Conservation (phyloP, 768 basidiomycete species). For the Gymnopilus dilepis region DNA sequence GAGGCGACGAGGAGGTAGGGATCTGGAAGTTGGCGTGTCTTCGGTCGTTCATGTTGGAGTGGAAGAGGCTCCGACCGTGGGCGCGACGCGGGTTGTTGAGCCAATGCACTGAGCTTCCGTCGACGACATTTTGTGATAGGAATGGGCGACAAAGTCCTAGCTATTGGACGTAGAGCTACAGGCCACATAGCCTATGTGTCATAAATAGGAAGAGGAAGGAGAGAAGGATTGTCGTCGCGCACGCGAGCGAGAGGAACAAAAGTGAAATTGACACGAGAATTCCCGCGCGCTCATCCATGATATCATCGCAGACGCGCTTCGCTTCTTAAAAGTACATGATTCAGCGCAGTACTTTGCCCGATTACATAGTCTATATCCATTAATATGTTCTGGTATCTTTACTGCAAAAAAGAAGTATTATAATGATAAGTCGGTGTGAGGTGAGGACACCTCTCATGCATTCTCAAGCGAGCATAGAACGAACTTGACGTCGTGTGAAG, state of each 20-base stretch:
- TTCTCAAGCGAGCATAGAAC: not conserved
- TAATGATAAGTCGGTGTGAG: conserved; percentile 17
- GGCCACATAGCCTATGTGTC: conserved; percentile 20
- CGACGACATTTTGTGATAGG: conserved; percentile 34
- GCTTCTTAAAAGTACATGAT: conserved; percentile 23
- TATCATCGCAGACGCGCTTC: conserved; percentile 16
- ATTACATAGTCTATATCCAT: not conserved
- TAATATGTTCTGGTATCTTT: not conserved
- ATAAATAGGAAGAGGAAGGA: conserved; percentile 13
- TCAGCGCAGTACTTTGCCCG: not conserved
- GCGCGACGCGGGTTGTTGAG: conserved; percentile 41
- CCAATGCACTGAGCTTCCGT: conserved; percentile 46
- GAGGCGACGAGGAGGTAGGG: conserved; percentile 73
- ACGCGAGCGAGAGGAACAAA: conserved; percentile 14
- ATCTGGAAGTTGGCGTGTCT: conserved; percentile 47
- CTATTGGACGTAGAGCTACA: conserved; percentile 22
- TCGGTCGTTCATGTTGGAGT: conserved; percentile 26
- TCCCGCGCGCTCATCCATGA: conserved; percentile 32
- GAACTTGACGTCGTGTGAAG: conserved; percentile 7
- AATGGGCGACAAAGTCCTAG: conserved; percentile 15
- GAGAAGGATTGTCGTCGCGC: conserved; percentile 13
- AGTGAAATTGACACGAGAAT: conserved; percentile 25
- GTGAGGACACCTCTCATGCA: no score
- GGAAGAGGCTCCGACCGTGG: conserved; percentile 35
- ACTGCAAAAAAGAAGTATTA: conserved; percentile 8